Base-by-base conservation (phyloP, 225 moss, liverwort and hornwort genomes). In the Pseudisothecium myosuroides region DNA sequence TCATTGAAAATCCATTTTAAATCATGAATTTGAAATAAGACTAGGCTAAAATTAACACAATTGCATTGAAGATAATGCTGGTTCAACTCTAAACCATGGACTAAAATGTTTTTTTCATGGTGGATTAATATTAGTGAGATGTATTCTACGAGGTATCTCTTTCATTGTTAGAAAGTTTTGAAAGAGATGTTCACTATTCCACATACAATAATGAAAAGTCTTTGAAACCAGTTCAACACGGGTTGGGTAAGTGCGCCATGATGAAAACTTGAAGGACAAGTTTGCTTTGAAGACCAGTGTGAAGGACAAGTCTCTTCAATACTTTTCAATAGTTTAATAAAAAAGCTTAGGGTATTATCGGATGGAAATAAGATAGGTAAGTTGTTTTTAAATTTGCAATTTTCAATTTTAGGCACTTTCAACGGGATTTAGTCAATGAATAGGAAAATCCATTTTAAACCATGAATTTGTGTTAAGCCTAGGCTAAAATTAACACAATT, bases 351-450 rank as follows among this genome's bases (percentile, higher is more conserved):
- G 18, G 31, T 17, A 0, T 74, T 74, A 17, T 3, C 1, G 31
- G 31, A 49, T 0, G 3, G 6, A 76, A 54, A 36, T 12, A 23
- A 73, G 6, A 17, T 45, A 26, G 3, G 4, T 45, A 28, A 5
- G 28, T 19, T 39, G 23, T 39, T 14, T 2, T 1, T 5, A 3
- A 5, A 41, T 3, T 17, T 73, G 10, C 6, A 29, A n/a, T 29
- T 18, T 31, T 2, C 2, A 29, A 31, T 49, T 11, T 45, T 11
- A 49, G 6, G 0, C 0, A 0, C 29, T 45, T 45, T 29, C 1
- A 16, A 29, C 11, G 6, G 2, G 1, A 1, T 45, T 45, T 28
- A 27, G 28, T 17, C 17, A 73, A 17, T 45, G 14, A 29, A 17
- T 27, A 49, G 4, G 9, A 47, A 47, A 47, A 47, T 29, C 4